A percentile compares a stretch with the other conserved stretches of the same genome.
These are phyloP conservation scores for Deuterostichococcus epilithicus DNA, from an alignment of 139 green algal species.

Conservation along the genomic window DNA sequence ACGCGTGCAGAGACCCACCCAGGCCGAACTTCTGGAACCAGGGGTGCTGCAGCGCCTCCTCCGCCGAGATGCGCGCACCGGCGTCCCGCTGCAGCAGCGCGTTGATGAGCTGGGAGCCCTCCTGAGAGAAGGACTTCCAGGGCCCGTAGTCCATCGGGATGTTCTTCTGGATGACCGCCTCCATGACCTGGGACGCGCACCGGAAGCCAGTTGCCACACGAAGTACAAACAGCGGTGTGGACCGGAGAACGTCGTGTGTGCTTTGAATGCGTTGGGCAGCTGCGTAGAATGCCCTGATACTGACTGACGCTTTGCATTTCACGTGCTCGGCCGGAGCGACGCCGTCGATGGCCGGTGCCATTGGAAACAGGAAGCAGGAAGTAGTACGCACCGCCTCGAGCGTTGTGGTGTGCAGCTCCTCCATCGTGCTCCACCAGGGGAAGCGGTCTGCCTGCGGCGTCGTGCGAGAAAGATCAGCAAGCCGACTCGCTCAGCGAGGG, in stretches of 20 bases:
- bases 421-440: constrained; percentile 17
- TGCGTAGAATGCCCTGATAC: no score
- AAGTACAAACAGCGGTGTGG: no score
- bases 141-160: background rate
- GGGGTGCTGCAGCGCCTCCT: constrained; percentile 60
- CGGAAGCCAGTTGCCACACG: no score
- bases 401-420: constrained; percentile 41
- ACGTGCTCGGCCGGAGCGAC: no score
- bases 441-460: background rate
- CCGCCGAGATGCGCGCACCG: constrained; percentile 47
- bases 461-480: no score
- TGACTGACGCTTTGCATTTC: no score
- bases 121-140: constrained; percentile 18
- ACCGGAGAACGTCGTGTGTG: no score
- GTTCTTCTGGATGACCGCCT: background rate
- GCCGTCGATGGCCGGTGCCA: no score
- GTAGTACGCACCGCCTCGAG: constrained; percentile 19
- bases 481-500: no score
- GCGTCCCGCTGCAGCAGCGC: constrained; percentile 59
- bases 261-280: no score
- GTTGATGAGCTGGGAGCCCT: background rate
- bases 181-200: no score
- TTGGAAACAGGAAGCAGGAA: no score
- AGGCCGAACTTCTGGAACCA: constrained; percentile 43
- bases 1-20: background rate